Evolutionary conservation across 2,329 filamentous ascomycete species (phyloP), one percentile per base, ranked within the genome.

Genomic region (Diaporthe sp.): DNA sequence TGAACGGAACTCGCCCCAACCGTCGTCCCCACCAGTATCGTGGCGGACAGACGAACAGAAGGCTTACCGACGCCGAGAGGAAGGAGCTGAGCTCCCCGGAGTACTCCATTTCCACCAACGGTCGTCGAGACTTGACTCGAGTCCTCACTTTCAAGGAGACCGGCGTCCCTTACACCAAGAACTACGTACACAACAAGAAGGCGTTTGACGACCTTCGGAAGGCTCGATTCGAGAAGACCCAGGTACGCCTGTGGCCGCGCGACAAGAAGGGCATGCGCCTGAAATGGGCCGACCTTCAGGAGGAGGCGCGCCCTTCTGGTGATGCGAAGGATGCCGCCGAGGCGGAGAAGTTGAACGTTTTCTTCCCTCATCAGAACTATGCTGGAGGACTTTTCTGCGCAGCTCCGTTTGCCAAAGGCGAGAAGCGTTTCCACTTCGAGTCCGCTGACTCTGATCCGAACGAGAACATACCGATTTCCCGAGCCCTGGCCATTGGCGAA

Each of bases 1-100:
- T 72, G 70, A 64, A 61, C 17, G 50, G 60, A 40, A 52, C 28
- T 19, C 70, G 70, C n/a, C 10, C 47, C 28, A 61, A 61, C 42
- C 60, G 57, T 9, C 45, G 57, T 12, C 25, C 33, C 6, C 57
- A 52, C 25, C 15, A 33, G 12, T 72, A 61, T 45, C 57, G 57
- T 30, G 70, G 45, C 22, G 57, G 57, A 5, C 33, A 52, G 38
- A 17, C 4, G 7, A 9, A n/a, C 57, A 50, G 45, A 15, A 8
- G 55, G 6, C 45, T 72, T 15, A 45, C 10, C 10, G 3, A 42
- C 19, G 28, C 25, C 6, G 70, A 72, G 5, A 8, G 35, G 19
- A 42, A 64, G 19, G 70, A 64, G 57, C 13, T 64, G 7, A 3
- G 10, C 1, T 28, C 13, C 8, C 8, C 15, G 6, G 42, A 60